Evolutionary conservation across 208 protist species (phyloP).

Genomic region (Pavlovales sp.): DNA sequence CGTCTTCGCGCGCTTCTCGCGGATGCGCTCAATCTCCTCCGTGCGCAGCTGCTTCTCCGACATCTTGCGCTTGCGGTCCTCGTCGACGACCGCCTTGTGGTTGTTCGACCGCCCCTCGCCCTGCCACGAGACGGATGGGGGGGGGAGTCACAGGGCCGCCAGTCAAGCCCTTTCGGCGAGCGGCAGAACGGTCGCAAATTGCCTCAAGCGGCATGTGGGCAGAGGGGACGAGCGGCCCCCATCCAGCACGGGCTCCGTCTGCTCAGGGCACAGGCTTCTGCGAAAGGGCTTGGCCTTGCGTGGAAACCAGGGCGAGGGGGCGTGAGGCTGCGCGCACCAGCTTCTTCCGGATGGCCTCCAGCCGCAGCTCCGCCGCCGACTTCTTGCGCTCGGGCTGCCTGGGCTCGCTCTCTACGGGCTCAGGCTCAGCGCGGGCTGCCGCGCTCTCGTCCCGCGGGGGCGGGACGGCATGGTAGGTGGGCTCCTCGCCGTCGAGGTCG

Average conservation of each 20-base stretch:
- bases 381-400: background rate
- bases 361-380: background rate
- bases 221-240: too few relatives aligned
- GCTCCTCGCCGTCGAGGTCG: background rate
- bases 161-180: too few relatives aligned
- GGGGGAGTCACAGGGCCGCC: too few relatives aligned
- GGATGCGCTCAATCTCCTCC: background rate
- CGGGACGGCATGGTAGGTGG: background rate
- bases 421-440: background rate
- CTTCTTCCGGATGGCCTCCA: background rate
- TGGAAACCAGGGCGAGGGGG: too few relatives aligned
- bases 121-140: too few relatives aligned
- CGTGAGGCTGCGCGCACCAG: conserved; percentile 1
- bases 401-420: background rate
- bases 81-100: conserved; percentile 27
- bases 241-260: too few relatives aligned
- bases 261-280: too few relatives aligned
- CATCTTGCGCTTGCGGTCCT: conserved; percentile 28
- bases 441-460: too few relatives aligned
- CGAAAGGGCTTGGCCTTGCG: too few relatives aligned
- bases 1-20: conserved; percentile 22
- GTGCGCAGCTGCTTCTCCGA: background rate
- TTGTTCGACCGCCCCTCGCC: conserved; percentile 16
- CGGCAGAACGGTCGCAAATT: too few relatives aligned
- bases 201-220: too few relatives aligned